A percentile compares a stretch with the other conserved stretches of the same genome.
Evolutionary conservation across 2,329 filamentous ascomycete species (phyloP).

Genomic region (Monilinia polystroma): DNA sequence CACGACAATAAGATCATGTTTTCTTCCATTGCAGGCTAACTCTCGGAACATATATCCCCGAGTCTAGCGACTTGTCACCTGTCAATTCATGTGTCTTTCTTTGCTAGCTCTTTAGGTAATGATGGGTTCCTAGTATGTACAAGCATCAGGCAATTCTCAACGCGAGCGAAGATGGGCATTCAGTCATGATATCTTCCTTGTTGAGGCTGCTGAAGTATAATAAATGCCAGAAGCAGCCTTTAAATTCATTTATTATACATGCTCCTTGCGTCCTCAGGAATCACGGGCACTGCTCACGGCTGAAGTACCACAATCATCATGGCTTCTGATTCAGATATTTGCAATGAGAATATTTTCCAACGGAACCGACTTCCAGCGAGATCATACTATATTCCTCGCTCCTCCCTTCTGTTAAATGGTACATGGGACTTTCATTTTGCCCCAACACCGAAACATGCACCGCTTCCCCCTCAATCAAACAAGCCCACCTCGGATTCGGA

Average conservation of each 20-base stretch:
- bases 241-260: neutral
- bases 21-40: neutral
- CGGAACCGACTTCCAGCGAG: slow-evolving; percentile 54
- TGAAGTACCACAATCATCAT: neutral
- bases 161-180: neutral
- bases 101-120: neutral
- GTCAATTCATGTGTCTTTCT: neutral
- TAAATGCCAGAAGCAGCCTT: neutral
- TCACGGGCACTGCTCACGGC: neutral
- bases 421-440: slow-evolving; percentile 57
- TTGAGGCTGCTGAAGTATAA: neutral
- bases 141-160: neutral
- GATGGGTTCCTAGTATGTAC: neutral
- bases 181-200: neutral
- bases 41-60: slow-evolving; percentile 19
- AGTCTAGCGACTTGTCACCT: neutral
- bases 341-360: slow-evolving; percentile 52
- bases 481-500: slow-evolving; percentile 8
- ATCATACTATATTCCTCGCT: slow-evolving; percentile 53
- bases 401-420: slow-evolving; percentile 53
- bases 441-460: slow-evolving; percentile 47
- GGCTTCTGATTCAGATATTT: slow-evolving; percentile 44
- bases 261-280: neutral
- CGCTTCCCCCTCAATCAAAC: slow-evolving; percentile 30
- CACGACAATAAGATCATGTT: neutral